Evolutionary conservation across 176 grass and related monocot species (phyloP).

Genomic region (Rhynchospora tenuis): DNA sequence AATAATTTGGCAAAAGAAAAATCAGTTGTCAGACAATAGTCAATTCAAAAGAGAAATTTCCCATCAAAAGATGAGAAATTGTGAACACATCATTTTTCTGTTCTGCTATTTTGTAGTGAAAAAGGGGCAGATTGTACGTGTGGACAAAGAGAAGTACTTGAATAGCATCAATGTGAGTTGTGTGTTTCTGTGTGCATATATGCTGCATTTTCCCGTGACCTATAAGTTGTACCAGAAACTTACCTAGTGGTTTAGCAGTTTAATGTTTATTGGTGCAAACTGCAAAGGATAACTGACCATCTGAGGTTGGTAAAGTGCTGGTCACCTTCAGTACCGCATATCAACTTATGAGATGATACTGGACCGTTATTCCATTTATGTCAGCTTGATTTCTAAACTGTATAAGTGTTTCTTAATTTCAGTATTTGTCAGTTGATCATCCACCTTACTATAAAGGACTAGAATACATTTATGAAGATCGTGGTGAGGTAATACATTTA

Average conservation of each 20-base stretch:
- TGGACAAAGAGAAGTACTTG: conserved; percentile 85
- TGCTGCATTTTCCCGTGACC: neutral
- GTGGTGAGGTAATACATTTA: conserved; percentile 75
- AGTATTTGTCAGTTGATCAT: conserved; percentile 87
- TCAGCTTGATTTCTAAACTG: neutral
- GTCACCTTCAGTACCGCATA: neutral
- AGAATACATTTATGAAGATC: conserved; percentile 88
- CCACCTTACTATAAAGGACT: conserved; percentile 78
- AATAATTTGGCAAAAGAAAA: neutral
- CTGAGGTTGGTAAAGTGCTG: neutral
- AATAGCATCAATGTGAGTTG: conserved; percentile 73
- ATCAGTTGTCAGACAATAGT: neutral
- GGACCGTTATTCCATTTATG: neutral
- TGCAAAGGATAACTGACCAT: neutral
- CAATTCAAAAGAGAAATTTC: neutral
- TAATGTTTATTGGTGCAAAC: neutral
- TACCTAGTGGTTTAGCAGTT: neutral
- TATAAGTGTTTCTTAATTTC: conserved; percentile 16
- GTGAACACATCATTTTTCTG: neutral
- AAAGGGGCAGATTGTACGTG: conserved; percentile 92
- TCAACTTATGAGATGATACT: neutral
- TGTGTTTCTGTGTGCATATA: neutral
- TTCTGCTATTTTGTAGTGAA: conserved; percentile 62
- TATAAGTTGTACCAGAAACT: neutral
- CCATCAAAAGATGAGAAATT: neutral